Percentiles rank a stretch among this genome's conserved stretches.
Conservation (phyloP, 1,284 basidiomycete genomes). For the Ganoderma boninense region DNA sequence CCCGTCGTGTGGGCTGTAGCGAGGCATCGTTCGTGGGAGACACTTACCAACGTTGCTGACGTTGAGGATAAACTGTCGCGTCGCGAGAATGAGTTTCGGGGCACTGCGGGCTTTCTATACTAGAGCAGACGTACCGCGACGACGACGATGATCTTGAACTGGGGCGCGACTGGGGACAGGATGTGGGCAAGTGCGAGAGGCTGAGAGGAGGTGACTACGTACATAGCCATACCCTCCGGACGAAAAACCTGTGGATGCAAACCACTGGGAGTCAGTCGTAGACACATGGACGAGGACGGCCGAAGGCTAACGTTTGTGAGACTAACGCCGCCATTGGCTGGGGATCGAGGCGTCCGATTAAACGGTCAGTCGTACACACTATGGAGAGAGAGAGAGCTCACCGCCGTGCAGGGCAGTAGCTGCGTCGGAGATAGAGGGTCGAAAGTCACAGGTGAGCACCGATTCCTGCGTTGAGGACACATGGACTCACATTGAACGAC, state of each 20-base stretch:
- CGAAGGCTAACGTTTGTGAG: constrained; percentile 8
- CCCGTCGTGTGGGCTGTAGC: neutral
- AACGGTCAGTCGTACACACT: neutral
- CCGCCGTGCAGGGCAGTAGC: neutral
- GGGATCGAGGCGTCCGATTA: neutral
- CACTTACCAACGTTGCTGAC: constrained; percentile 17
- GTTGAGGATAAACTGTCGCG: constrained; percentile 7
- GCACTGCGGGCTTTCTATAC: neutral
- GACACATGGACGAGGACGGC: neutral
- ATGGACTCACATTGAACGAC: constrained; percentile 14
- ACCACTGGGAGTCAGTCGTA: neutral
- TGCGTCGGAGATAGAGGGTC: neutral
- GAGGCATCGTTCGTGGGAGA: neutral
- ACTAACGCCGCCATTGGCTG: constrained; percentile 16
- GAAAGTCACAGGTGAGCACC: neutral
- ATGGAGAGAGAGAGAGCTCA: neutral
- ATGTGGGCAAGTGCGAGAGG: neutral
- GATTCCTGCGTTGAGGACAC: neutral
- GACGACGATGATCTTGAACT: constrained; percentile 7
- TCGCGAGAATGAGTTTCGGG: neutral
- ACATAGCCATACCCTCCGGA: constrained; percentile 20
- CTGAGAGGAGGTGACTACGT: neutral
- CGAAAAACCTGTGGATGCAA: constrained; percentile 15
- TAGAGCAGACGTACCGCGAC: constrained; percentile 7
- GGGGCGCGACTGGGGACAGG: constrained; percentile 4